Evolutionary conservation across 2,329 filamentous ascomycete species (phyloP), one percentile per base, ranked within the genome.

Genomic region (Macroventuria anomochaeta): DNA sequence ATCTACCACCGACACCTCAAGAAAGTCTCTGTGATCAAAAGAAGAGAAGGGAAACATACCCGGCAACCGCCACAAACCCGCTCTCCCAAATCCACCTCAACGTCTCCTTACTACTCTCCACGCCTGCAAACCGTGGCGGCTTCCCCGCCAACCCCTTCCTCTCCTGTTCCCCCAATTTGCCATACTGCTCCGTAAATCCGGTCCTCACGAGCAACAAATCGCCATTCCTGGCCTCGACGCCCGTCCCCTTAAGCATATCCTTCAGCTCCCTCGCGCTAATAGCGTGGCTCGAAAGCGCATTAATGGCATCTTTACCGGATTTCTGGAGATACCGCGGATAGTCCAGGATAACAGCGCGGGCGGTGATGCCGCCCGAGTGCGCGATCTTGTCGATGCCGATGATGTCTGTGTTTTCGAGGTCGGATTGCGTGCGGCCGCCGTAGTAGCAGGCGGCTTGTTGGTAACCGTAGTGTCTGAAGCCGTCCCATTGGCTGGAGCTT

Each of bases 71-170:
- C 0, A 74, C 73, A 55, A 81, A 81, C 3, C 74, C 67, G 12
- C 59, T 65, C 36, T 78, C 76, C 80, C 80, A 82, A 21, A 82
- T 69, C 78, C 77, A 82, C 18, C 66, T 61, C 29, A 78, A 46
- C 12, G 70, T 71, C 4, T 70, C 74, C 25, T 60, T 62, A 3
- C 65, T 70, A 7, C 69, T 62, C 57, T 78, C 73, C 1, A 81
- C 63, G 2, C 80, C 79, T 23, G 78, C 58, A 49, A 75, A 76
- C 12, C 64, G 52, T 10, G 74, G 69, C 34, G 67, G 20, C 32
- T 65, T 58, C n/a, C 59, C 25, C n/a, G 70, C 57, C 23, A 75
- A 44, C 31, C 59, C 72, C 31, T 61, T 57, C 12, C 69, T 67
- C 31, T 62, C 64, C 21, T 55, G 33, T 40, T 56, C 54, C 1